Evolutionary conservation across 2,329 filamentous ascomycete genomes (phyloP).

Genomic region (Ophidiomyces ophidiicola): DNA sequence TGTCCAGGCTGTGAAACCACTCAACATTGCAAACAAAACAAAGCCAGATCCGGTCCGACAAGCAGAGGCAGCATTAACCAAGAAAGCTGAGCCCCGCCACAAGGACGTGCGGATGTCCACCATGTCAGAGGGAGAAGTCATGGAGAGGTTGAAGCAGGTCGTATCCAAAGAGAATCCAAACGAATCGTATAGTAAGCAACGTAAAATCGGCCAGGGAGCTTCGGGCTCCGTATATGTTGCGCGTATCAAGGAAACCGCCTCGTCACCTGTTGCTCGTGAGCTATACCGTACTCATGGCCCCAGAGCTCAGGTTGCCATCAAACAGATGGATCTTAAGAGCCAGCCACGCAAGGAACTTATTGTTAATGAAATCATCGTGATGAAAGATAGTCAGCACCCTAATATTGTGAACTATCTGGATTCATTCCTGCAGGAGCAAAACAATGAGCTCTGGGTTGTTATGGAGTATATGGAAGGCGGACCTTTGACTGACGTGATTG

Average conservation of each 20-base stretch:
- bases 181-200: slow-evolving; percentile 95
- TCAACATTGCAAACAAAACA: slow-evolving; percentile 63
- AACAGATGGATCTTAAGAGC: slow-evolving; percentile 97
- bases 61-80: slow-evolving; percentile 75
- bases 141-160: slow-evolving; percentile 86
- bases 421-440: slow-evolving; percentile 89
- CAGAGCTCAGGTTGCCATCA: slow-evolving; percentile 88
- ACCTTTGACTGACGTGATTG: slow-evolving; percentile 93
- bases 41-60: slow-evolving; percentile 63
- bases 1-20: slow-evolving; percentile 54
- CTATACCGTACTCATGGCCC: slow-evolving; percentile 67
- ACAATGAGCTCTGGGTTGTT: slow-evolving; percentile 94
- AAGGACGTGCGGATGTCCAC: slow-evolving; percentile 97
- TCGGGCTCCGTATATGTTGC: slow-evolving; percentile 97
- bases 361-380: slow-evolving; percentile 98
- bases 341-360: slow-evolving; percentile 97
- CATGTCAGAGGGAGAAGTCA: slow-evolving; percentile 94
- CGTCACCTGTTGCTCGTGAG: slow-evolving; percentile 66
- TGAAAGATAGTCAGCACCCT: slow-evolving; percentile 96
- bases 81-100: slow-evolving; percentile 66
- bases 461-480: slow-evolving; percentile 99
- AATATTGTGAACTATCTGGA: slow-evolving; percentile 99
- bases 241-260: slow-evolving; percentile 77
- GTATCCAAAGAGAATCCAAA: slow-evolving; percentile 93
- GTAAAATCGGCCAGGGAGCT: slow-evolving; percentile 97